Percentiles rank a stretch among this genome's conserved stretches.
Evolutionary conservation across 192 early-diverging fungal species (phyloP).

Genomic region (Rhizophagus prolifer): DNA sequence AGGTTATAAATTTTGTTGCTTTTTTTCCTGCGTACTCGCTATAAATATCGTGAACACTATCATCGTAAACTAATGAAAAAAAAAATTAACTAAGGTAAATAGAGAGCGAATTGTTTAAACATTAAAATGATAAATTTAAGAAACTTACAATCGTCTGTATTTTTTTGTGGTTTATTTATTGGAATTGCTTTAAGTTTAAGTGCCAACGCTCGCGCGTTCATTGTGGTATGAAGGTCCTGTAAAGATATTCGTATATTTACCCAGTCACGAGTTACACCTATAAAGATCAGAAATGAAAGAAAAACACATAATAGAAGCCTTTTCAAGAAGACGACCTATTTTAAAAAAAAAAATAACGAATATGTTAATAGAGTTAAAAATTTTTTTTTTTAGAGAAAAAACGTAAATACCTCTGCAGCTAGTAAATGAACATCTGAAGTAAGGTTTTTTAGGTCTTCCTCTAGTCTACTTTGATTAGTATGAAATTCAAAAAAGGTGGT

Average conservation of each 20-base stretch:
- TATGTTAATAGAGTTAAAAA: background rate
- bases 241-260: background rate
- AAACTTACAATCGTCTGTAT: background rate
- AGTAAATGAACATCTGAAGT: background rate
- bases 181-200: background rate
- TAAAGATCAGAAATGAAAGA: background rate
- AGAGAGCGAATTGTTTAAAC: background rate
- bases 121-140: background rate
- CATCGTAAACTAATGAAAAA: background rate
- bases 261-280: background rate
- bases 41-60: background rate
- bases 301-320: background rate
- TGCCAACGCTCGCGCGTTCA: background rate
- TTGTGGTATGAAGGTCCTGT: background rate
- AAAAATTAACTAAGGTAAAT: background rate
- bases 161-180: background rate
- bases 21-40: background rate
- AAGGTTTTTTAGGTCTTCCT: background rate
- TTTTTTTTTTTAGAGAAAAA: background rate
- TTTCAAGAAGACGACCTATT: background rate
- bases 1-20: too few species aligned
- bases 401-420: background rate
- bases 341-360: background rate
- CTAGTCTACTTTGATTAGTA: background rate
- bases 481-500: background rate